Percentiles rank a stretch among this genome's conserved stretches.
These are phyloP conservation scores for Boletus putidus DNA, from an alignment of 1,284 basidiomycete genomes.

Conservation along the genomic window DNA sequence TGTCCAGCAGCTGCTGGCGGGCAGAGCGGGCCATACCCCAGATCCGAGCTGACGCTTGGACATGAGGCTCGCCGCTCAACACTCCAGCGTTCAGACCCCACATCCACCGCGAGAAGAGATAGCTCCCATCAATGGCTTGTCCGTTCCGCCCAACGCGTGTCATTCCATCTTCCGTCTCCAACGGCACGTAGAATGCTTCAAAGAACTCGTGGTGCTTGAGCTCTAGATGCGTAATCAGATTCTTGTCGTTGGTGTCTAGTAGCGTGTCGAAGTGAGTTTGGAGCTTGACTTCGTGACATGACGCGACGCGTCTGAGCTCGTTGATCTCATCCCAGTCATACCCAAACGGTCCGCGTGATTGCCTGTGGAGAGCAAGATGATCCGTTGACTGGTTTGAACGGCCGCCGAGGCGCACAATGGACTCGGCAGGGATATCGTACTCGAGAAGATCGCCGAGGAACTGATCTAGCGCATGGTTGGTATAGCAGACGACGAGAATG, in stretches of 20 bases:
- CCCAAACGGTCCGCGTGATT: slow-evolving; percentile 12
- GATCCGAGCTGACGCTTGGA: slow-evolving; percentile 38
- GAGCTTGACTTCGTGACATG: slow-evolving; percentile 34
- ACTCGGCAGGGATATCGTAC: slow-evolving; percentile 48
- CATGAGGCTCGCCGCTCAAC: slow-evolving; percentile 36
- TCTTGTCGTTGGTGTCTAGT: not conserved
- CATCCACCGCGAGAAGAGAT: slow-evolving; percentile 51
- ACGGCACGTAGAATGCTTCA: slow-evolving; percentile 51
- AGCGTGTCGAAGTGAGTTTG: not conserved
- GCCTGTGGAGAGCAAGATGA: slow-evolving; percentile 43
- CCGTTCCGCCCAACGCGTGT: slow-evolving; percentile 44
- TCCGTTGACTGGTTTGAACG: slow-evolving; percentile 50
- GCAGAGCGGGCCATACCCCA: slow-evolving; percentile 46
- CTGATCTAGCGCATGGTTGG: slow-evolving; percentile 67
- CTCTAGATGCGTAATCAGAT: slow-evolving; percentile 38
- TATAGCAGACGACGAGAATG: slow-evolving; percentile 65
- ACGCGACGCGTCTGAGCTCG: slow-evolving; percentile 26
- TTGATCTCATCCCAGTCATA: slow-evolving; percentile 45
- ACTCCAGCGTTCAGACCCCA: slow-evolving; percentile 46
- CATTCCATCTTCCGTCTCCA: slow-evolving; percentile 44
- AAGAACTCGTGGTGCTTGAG: slow-evolving; percentile 43
- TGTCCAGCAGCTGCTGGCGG: slow-evolving; percentile 36
- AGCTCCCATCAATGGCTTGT: slow-evolving; percentile 36
- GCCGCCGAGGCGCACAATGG: slow-evolving; percentile 57
- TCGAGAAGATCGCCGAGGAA: slow-evolving; percentile 58